Conservation (phyloP, 805 yeast species). For the Candida gorgasii region DNA sequence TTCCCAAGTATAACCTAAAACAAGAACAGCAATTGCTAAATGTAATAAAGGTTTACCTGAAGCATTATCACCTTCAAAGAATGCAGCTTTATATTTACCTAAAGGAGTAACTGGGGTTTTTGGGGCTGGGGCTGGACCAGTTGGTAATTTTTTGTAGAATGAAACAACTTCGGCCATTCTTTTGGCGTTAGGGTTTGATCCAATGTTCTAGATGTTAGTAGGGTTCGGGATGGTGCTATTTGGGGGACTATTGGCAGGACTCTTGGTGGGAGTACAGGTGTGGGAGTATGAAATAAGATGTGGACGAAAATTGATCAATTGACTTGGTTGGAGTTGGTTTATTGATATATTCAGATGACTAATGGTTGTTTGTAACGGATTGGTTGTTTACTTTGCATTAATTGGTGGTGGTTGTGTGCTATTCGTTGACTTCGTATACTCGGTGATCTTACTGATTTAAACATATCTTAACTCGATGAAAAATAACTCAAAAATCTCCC, state of each 20-base stretch:
- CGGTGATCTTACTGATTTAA: no score
- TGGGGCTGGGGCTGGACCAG: conserved; percentile 81
- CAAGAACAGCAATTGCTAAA: conserved; percentile 64
- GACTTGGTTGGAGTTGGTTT: no score
- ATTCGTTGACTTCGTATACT: no score
- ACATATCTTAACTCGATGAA: not conserved
- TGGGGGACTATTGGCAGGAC: not conserved
- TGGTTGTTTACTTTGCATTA: not conserved
- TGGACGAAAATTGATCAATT: no score
- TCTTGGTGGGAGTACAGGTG: not conserved
- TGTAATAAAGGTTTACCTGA: conserved; percentile 83
- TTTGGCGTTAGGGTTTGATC: conserved; percentile 94
- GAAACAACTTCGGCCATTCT: conserved; percentile 93
- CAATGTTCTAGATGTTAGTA: conserved; percentile 66
- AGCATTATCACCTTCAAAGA: conserved; percentile 81
- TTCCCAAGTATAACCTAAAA: conserved; percentile 87
- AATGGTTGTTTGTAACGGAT: no score
- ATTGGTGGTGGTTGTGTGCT: not conserved
- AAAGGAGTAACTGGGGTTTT: conserved; percentile 65
- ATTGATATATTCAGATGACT: no score
- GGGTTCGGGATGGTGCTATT: not conserved
- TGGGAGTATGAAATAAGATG: no score
- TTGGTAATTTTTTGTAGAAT: conserved; percentile 95
- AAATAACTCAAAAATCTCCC: not conserved
- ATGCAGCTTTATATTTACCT: conserved; percentile 82